Percentiles rank a stretch among this genome's conserved stretches.
phyloP scores from a whole-genome alignment of 345 rosid genomes.

The Garcia nutans region DNA sequence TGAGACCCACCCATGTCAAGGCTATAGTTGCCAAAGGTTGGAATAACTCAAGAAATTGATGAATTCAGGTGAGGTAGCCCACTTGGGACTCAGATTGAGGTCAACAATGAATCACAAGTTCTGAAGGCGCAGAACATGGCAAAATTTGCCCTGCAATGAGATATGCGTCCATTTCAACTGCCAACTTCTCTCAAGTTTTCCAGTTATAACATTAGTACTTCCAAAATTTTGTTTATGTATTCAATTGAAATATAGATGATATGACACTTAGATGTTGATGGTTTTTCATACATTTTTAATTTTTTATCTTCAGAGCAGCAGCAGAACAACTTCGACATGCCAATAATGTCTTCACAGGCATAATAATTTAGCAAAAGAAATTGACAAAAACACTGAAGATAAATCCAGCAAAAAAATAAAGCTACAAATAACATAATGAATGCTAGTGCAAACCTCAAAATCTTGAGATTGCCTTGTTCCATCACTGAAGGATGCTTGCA shows the following conservation, averaged over 20 bases:
- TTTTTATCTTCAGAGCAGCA: neutral
- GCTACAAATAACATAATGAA: neutral
- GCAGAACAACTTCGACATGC: neutral
- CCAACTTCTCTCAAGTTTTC: neutral
- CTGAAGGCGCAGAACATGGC: too few relatives aligned
- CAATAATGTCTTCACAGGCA: neutral
- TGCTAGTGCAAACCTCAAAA: slow-evolving; percentile 68
- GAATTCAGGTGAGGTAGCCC: too few relatives aligned
- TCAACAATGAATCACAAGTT: too few relatives aligned
- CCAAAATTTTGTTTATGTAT: neutral
- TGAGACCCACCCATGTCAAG: neutral
- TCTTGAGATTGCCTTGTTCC: slow-evolving; percentile 72
- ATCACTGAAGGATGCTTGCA: slow-evolving; percentile 73
- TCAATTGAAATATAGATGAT: neutral
- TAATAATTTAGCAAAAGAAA: neutral
- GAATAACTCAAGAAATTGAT: neutral
- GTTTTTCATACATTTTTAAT: neutral
- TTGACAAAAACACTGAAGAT: neutral
- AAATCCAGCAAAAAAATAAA: neutral
- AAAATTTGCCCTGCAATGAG: neutral
- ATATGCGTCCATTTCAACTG: neutral
- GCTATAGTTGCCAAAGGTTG: neutral
- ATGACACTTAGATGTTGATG: neutral
- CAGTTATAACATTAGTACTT: neutral
- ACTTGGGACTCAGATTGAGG: too few relatives aligned